These are phyloP conservation scores for Geopyxis carbonaria DNA, from an alignment of 495 filamentous ascomycete genomes.

Conservation along the genomic window DNA sequence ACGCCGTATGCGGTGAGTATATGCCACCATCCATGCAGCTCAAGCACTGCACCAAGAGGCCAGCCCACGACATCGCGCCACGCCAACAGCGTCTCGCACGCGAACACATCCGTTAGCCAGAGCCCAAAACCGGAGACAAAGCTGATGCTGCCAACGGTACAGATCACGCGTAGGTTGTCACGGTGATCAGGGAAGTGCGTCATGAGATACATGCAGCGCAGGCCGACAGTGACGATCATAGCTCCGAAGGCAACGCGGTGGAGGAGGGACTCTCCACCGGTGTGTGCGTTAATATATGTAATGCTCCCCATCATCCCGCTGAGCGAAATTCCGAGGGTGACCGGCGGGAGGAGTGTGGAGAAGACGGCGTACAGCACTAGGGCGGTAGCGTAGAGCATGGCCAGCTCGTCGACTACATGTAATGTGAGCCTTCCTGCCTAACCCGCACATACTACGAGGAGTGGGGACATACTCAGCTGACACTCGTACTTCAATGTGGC, in stretches of 20 bases:
- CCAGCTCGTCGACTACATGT: conserved; percentile 28
- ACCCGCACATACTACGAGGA: neutral
- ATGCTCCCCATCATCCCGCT: conserved; percentile 18
- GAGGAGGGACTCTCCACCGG: conserved; percentile 27
- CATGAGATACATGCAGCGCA: conserved; percentile 24
- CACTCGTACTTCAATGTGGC: conserved; percentile 32
- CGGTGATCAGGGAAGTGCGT: conserved; percentile 10
- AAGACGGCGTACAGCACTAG: conserved; percentile 30
- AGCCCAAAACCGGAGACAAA: conserved; percentile 25
- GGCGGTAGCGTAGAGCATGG: conserved; percentile 32
- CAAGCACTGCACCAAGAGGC: neutral
- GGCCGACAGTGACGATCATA: conserved; percentile 23
- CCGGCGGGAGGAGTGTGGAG: conserved; percentile 22
- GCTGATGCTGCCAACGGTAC: conserved; percentile 9
- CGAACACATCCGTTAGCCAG: conserved; percentile 27
- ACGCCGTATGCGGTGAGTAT: conserved; percentile 30
- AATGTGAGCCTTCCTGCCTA: too few relatives aligned
- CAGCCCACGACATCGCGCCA: neutral
- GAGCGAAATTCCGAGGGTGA: conserved; percentile 17
- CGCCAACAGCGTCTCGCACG: too few relatives aligned
- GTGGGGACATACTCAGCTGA: conserved; percentile 29
- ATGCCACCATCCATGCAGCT: conserved; percentile 25
- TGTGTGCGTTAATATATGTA: conserved; percentile 30
- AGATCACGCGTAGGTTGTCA: conserved; percentile 11
- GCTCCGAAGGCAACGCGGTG: conserved; percentile 26